Base-by-base conservation (phyloP, 148 eudicot species). In the Vaccinium vitisidaea region DNA sequence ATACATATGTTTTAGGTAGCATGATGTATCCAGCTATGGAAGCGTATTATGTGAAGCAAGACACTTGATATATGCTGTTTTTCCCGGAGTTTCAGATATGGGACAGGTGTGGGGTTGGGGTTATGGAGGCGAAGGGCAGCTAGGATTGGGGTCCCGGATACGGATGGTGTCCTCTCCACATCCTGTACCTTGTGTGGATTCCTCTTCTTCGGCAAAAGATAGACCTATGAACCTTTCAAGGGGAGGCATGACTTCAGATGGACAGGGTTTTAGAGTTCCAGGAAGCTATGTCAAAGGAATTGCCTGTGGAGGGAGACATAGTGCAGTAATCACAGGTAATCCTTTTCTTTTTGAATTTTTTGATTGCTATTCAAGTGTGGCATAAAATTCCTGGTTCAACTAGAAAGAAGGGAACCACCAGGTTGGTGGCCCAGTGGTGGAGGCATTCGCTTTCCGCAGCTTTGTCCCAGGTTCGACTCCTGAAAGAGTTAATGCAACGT, bases 41-140 rank as follows among this genome's bases (percentile, higher is more conserved):
- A 78, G 71, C 49, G n/a, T 83, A 61, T 79, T 52, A 23, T 50
- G n/a, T 63, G 13, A 63, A 36, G 63, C 83, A 81, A 84, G 87
- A 88, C 82, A 87, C 82, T 80, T 93, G 93, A 93, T 88, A 85
- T 82, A 43, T 43, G 15, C 77, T 83, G 71, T 79, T 89, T 90
- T 86, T 85, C 80, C 73, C 83, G 87, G 87, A 91, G 92, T 88
- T 93, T 88, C 94, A 97, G 99, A 97, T 97, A 82, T 89, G 74
- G 99, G 99, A 85, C 99, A 97, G 88, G 98, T 97, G 85, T 97
- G 99, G 99, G 99, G 98, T 76, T 97, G 98, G 98, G 99, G 99
- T 67, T 97, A 97, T 86, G 99, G 99, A 91, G 99, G 99, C 59
- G 99, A 97, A 84, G 99, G 99, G 23, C 99, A 97, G 86, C 89